Base-by-base conservation (phyloP, 2,329 filamentous ascomycete genomes). In the Mollisiaceae sp. region DNA sequence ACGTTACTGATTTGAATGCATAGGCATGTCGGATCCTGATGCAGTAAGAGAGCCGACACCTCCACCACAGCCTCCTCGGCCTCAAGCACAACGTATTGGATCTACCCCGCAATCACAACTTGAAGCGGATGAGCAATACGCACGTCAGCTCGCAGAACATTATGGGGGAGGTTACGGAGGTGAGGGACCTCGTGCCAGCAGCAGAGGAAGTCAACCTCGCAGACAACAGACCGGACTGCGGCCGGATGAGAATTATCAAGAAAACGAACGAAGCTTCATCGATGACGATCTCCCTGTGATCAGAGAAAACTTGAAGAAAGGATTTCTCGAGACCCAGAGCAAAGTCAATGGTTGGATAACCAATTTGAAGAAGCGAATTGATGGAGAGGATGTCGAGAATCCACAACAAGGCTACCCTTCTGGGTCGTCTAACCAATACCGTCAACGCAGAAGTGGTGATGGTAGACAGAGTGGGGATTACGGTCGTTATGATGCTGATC, bases 231-330 rank as follows among this genome's bases (percentile, higher is more conserved):
- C 82, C n/a, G 83, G 84, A 39, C 75, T 85, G 57, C 82, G 83
- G 69, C 84, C 84, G 61, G 83, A 39, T 75, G 85, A 59, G 82
- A 83, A 70, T 83, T 73, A 45, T 71, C 88, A 88, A 15, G 89
- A 92, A 59, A 87, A 86, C 57, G 93, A 97, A 73, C 91, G 91
- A 75, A 97, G 88, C 81, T 99, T 99, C 78, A 87, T 98, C 72
- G 95, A 99, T 73, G 95, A 99, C 74, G 95, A 99, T 72, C 86
- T 99, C 15, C 94, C 95, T 1, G 89, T 94, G 59, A 97, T 99
- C 75, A 90, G 89, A 71, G 93, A 97, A 76, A 97, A 96, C 75
- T 86, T 99, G 72, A 91, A 90, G 76, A 96, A 98, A 80, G 95
- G 95, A 4, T 99, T 99, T 79, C 75, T 93, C 63, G 94, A 99